These are phyloP conservation scores for Yamadazyma insecticola DNA, from an alignment of 805 yeast genomes.

Conservation along the genomic window DNA sequence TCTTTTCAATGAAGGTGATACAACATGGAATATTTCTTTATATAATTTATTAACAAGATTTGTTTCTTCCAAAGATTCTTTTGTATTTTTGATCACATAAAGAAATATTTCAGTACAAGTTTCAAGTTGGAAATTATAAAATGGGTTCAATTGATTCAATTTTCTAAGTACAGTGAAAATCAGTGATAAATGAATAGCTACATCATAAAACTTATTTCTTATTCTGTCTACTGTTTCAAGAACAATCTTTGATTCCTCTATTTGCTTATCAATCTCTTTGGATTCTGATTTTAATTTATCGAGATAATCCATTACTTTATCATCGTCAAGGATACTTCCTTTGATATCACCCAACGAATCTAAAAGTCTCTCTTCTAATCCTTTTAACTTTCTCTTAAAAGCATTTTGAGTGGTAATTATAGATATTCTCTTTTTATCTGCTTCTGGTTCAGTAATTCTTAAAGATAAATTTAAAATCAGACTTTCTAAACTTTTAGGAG, in stretches of 20 bases:
- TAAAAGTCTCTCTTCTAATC: slow-evolving; percentile 57
- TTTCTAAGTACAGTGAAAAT: slow-evolving; percentile 45
- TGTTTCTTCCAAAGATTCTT: slow-evolving; percentile 11
- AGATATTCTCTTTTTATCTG: slow-evolving; percentile 54
- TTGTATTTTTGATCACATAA: slow-evolving; percentile 13
- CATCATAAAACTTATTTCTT: slow-evolving; percentile 42
- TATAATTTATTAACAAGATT: slow-evolving; percentile 37
- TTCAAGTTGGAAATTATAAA: slow-evolving; percentile 58
- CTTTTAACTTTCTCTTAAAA: slow-evolving; percentile 48
- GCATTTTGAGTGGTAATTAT: slow-evolving; percentile 54
- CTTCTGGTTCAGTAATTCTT: slow-evolving; percentile 55
- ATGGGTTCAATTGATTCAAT: slow-evolving; percentile 33
- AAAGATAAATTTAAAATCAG: slow-evolving; percentile 59
- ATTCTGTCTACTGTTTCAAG: slow-evolving; percentile 50
- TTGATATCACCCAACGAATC: slow-evolving; percentile 50
- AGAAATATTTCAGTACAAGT: slow-evolving; percentile 13
- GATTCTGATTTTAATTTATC: slow-evolving; percentile 67
- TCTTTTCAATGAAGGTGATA: slow-evolving; percentile 44
- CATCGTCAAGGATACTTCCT: slow-evolving; percentile 67
- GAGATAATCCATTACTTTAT: slow-evolving; percentile 51
- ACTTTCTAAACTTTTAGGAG: slow-evolving; percentile 59
- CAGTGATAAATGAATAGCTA: slow-evolving; percentile 53
- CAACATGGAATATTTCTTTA: slow-evolving; percentile 38
- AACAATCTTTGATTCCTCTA: slow-evolving; percentile 50
- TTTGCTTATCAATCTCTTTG: slow-evolving; percentile 44